A percentile compares a stretch with the other conserved stretches of the same genome.
phyloP scores from a whole-genome alignment of 768 basidiomycete species.

The Pleurotus citrinopileatus region DNA sequence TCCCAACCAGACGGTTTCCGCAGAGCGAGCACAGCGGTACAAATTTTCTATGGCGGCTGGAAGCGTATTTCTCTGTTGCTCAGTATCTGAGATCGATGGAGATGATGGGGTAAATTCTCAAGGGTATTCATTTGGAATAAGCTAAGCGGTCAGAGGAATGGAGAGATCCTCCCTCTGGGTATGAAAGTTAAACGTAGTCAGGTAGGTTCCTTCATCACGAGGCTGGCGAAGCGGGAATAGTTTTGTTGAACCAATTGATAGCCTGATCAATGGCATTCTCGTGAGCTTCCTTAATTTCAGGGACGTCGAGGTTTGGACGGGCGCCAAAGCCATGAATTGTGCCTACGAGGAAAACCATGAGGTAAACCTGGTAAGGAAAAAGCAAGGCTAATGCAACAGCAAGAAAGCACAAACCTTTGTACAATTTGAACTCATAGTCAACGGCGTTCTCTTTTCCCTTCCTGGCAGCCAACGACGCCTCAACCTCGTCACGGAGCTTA shows the following conservation, averaged over 20 bases:
- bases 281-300: constrained; percentile 37
- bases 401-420: constrained; percentile 39
- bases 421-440: constrained; percentile 43
- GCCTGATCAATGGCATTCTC: constrained; percentile 40
- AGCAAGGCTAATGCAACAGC: no score
- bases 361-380: not conserved
- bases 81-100: no score
- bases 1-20: no score
- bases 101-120: no score
- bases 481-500: constrained; percentile 26
- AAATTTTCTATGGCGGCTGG: no score
- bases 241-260: constrained; percentile 45
- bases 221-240: constrained; percentile 20
- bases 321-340: constrained; percentile 47
- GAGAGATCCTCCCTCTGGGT: no score
- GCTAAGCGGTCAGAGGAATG: no score
- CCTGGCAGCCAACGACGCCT: constrained; percentile 33
- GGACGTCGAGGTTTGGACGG: constrained; percentile 35
- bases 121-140: no score
- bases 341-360: constrained; percentile 22
- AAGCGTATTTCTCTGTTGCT: no score
- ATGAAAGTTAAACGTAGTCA: no score
- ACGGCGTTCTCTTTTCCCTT: constrained; percentile 33
- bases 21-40: no score
- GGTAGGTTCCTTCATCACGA: no score